These are phyloP conservation scores for Musa beccarii DNA, from an alignment of 176 grass and related monocot genomes.

Conservation along the genomic window DNA sequence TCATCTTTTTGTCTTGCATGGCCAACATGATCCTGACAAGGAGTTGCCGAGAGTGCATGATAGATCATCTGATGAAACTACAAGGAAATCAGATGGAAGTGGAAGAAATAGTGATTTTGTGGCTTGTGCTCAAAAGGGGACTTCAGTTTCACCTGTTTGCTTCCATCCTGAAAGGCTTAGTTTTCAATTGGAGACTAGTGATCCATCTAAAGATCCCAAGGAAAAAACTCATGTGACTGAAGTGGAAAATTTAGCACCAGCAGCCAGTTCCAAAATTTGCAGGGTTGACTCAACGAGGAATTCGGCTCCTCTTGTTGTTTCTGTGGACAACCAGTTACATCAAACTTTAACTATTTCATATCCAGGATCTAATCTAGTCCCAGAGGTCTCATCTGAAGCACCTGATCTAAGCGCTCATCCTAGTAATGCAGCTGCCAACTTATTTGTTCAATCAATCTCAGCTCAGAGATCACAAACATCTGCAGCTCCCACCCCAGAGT, in stretches of 20 bases:
- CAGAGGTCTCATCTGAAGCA: neutral
- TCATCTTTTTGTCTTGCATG: neutral
- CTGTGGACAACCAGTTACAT: neutral
- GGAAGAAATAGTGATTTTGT: neutral
- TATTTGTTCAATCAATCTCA: conserved; percentile 1
- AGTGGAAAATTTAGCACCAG: neutral
- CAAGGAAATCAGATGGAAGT: neutral
- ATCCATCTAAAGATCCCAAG: neutral
- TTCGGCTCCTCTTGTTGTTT: neutral
- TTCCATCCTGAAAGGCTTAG: neutral
- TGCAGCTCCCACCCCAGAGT: neutral
- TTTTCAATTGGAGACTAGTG: neutral
- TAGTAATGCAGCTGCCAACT: neutral
- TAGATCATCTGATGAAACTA: neutral
- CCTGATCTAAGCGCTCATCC: neutral
- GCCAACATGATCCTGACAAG: neutral
- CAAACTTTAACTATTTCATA: neutral
- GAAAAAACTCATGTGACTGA: neutral
- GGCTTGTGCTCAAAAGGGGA: too few species aligned
- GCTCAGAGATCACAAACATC: conserved; percentile 4
- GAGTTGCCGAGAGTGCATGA: neutral
- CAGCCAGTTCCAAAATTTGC: neutral
- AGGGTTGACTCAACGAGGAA: neutral
- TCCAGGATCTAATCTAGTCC: neutral
- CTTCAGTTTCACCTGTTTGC: too few species aligned